phyloP scores from a whole-genome alignment of 352 stramenopile species.

The Blastocystis sp. region DNA sequence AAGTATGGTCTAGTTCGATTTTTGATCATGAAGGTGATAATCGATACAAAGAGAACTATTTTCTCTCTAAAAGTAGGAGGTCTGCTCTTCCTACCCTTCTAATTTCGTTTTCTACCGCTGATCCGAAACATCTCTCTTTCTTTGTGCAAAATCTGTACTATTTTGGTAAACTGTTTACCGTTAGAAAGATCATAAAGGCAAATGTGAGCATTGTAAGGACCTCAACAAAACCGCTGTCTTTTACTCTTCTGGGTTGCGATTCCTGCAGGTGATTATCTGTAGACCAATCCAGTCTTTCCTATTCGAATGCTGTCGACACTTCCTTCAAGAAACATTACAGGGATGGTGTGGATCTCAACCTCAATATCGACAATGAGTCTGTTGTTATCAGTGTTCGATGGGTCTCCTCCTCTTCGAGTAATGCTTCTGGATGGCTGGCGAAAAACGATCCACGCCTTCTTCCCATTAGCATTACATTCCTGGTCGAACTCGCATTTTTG shows the following conservation, averaged over 20 bases:
- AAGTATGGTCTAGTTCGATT: background rate
- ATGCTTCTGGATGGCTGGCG: too few relatives aligned
- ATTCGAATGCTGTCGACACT: background rate
- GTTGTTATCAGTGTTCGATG: background rate
- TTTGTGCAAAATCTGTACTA: background rate
- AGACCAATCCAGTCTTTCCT: background rate
- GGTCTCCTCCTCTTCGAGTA: too few relatives aligned
- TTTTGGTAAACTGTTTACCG: background rate
- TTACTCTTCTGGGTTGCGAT: background rate
- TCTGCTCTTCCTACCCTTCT: background rate
- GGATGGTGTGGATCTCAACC: background rate
- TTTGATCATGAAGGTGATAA: background rate
- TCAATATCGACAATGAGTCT: background rate
- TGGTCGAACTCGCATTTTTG: conserved; percentile 46
- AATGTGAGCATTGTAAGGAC: background rate
- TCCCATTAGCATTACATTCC: conserved; percentile 18
- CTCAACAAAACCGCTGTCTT: background rate
- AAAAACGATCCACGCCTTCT: conserved; percentile 13
- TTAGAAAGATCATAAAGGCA: background rate
- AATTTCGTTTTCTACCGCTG: background rate
- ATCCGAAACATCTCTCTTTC: too few relatives aligned
- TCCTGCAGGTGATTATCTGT: background rate
- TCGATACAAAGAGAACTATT: background rate
- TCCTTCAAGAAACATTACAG: background rate
- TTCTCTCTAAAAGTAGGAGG: background rate